A percentile compares a stretch with the other conserved stretches of the same genome.
phyloP scores from a whole-genome alignment of 2,329 filamentous ascomycete genomes.

The Paraconiothyrium brasiliense region DNA sequence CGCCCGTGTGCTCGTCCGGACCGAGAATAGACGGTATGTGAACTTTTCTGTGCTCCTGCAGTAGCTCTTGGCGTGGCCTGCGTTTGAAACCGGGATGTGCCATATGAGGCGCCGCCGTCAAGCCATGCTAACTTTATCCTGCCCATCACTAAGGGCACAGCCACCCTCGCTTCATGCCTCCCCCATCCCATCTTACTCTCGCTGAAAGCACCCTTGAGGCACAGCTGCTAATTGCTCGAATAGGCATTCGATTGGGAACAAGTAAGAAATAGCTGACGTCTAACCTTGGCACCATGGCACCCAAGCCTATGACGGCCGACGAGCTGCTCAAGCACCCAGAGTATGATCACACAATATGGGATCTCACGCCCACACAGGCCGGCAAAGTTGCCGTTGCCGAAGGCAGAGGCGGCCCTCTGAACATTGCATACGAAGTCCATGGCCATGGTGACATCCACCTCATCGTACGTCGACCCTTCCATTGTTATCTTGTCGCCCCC shows the following conservation, averaged over 20 bases:
- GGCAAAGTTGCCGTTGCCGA: slow-evolving; percentile 73
- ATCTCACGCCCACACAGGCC: slow-evolving; percentile 70
- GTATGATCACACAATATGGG: slow-evolving; percentile 73
- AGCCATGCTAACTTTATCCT: slow-evolving; percentile 23
- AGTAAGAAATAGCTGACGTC: no score
- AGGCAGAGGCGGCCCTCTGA: slow-evolving; percentile 76
- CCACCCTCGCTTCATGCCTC: slow-evolving; percentile 17
- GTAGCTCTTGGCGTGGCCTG: background rate
- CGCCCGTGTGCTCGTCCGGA: background rate
- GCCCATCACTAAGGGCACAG: slow-evolving; percentile 19
- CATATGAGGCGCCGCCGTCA: slow-evolving; percentile 23
- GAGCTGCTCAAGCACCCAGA: slow-evolving; percentile 72
- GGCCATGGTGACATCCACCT: slow-evolving; percentile 76
- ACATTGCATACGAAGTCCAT: slow-evolving; percentile 82
- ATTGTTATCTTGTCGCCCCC: slow-evolving; percentile 7
- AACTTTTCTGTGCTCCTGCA: slow-evolving; percentile 5
- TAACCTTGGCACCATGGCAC: slow-evolving; percentile 12
- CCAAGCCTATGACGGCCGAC: slow-evolving; percentile 58
- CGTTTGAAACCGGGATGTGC: slow-evolving; percentile 27
- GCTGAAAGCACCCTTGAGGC: background rate
- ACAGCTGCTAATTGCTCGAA: background rate
- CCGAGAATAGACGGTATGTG: slow-evolving; percentile 30
- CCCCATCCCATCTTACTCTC: background rate
- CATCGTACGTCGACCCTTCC: slow-evolving; percentile 65
- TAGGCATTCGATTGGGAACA: background rate